Evolutionary conservation across 2,329 filamentous ascomycete genomes (phyloP).

Genomic region (Nemania abortiva): DNA sequence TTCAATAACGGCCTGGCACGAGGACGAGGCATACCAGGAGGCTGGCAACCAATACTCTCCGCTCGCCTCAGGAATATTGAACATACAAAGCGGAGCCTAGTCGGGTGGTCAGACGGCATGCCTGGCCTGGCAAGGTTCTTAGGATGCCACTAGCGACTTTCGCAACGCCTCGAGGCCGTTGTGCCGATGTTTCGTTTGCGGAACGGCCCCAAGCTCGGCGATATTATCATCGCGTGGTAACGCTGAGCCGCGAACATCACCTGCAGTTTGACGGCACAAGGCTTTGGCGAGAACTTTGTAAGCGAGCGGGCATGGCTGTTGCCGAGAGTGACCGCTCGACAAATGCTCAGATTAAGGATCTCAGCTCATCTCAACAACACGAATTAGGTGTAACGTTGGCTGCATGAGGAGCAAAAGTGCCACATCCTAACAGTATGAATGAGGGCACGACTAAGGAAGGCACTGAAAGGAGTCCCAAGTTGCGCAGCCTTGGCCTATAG

Average conservation of each 20-base stretch:
- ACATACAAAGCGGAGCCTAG: conserved; percentile 11
- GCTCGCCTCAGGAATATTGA: background rate
- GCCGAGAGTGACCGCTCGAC: background rate
- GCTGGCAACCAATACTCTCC: conserved; percentile 15
- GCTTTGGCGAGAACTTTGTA: conserved; percentile 37
- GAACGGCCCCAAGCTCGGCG: conserved; percentile 31
- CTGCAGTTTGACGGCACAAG: conserved; percentile 25
- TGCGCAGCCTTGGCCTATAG: background rate
- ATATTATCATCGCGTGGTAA: conserved; percentile 29
- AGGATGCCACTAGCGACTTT: conserved; percentile 5
- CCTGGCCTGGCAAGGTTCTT: conserved; percentile 14
- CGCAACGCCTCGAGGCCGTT: conserved; percentile 6
- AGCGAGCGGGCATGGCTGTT: conserved; percentile 15
- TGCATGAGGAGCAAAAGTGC: conserved; percentile 15
- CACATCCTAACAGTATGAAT: conserved; percentile 1
- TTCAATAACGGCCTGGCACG: conserved; percentile 8
- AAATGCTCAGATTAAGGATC: conserved; percentile 1
- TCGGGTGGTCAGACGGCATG: conserved; percentile 32
- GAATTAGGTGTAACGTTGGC: conserved; percentile 29
- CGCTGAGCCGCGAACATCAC: conserved; percentile 15
- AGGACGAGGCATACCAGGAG: conserved; percentile 15
- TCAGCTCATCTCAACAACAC: conserved; percentile 16
- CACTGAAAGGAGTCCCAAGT: background rate
- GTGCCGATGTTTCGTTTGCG: conserved; percentile 21
- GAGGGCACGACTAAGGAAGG: background rate